A percentile compares a stretch with the other conserved stretches of the same genome.
Evolutionary conservation across 176 grass and related monocot genomes (phyloP).

Genomic region (Elaeis guineensis): DNA sequence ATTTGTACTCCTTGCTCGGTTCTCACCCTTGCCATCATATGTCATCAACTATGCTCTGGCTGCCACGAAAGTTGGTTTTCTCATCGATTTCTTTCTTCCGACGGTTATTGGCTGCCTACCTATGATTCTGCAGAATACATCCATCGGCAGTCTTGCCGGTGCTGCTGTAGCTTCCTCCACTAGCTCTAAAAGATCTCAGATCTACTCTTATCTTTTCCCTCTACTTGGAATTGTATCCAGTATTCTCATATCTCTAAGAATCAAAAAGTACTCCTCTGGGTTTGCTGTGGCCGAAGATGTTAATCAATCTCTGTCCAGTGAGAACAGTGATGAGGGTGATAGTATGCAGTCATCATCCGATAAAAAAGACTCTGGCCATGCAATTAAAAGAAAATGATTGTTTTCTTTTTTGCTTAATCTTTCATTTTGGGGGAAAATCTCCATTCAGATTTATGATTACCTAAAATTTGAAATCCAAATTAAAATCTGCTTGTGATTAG

Average conservation of each 20-base stretch:
- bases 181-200: slow-evolving; percentile 56
- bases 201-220: slow-evolving; percentile 70
- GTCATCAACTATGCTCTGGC: slow-evolving; percentile 91
- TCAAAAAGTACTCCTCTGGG: slow-evolving; percentile 79
- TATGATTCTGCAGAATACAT: slow-evolving; percentile 97
- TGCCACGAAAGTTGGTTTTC: slow-evolving; percentile 68
- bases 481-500: too few relatives aligned
- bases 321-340: neutral
- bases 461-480: too few relatives aligned
- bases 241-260: slow-evolving; percentile 85
- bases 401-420: neutral
- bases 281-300: slow-evolving; percentile 46
- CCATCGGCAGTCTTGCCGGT: slow-evolving; percentile 80
- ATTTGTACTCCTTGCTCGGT: slow-evolving; percentile 92
- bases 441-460: too few relatives aligned
- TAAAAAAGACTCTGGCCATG: neutral
- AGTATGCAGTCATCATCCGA: neutral
- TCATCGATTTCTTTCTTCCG: slow-evolving; percentile 89
- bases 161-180: slow-evolving; percentile 59
- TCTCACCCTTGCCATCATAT: slow-evolving; percentile 86
- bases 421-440: neutral
- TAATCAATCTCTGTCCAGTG: neutral
- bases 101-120: slow-evolving; percentile 84
- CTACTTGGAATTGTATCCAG: slow-evolving; percentile 70
- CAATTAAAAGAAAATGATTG: neutral